A percentile compares a stretch with the other conserved stretches of the same genome.
Evolutionary conservation across 2,329 filamentous ascomycete genomes (phyloP).

Genomic region (Aphanoascus verrucosus): DNA sequence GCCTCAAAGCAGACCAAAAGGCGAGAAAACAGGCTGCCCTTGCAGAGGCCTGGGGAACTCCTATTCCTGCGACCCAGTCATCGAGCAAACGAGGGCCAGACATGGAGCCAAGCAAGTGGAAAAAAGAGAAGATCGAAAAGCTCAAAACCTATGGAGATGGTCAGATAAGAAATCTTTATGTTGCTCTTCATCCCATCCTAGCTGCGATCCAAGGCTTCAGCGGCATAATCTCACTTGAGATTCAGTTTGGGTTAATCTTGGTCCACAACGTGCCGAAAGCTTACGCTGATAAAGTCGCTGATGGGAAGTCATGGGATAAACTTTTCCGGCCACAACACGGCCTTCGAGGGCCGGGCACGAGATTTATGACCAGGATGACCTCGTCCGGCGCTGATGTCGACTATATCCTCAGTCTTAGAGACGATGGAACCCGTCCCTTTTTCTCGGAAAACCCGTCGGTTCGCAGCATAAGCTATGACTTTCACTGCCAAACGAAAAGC

Average conservation of each 20-base stretch:
- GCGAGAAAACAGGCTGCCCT: constrained; percentile 23
- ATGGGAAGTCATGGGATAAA: constrained; percentile 22
- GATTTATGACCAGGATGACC: constrained; percentile 32
- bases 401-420: constrained; percentile 27
- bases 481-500: constrained; percentile 28
- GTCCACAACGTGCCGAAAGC: constrained; percentile 22
- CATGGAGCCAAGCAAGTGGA: constrained; percentile 11
- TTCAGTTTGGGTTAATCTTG: constrained; percentile 30
- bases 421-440: constrained; percentile 16
- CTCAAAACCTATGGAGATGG: constrained; percentile 9
- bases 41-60: constrained; percentile 23
- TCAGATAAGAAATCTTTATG: constrained; percentile 22
- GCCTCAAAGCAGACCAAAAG: constrained; percentile 16
- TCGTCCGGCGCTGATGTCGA: constrained; percentile 33
- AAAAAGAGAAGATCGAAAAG: constrained; percentile 12
- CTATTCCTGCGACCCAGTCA: neutral
- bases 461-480: constrained; percentile 28
- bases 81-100: neutral
- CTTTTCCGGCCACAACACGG: constrained; percentile 26
- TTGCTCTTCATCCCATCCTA: constrained; percentile 24
- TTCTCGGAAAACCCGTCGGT: constrained; percentile 18
- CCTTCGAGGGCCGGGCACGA: constrained; percentile 22
- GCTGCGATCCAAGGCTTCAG: constrained; percentile 27
- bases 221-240: constrained; percentile 27
- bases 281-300: constrained; percentile 15